Evolutionary conservation across 164 flowering plant genomes (phyloP).

Genomic region (Taxillus chinensis): DNA sequence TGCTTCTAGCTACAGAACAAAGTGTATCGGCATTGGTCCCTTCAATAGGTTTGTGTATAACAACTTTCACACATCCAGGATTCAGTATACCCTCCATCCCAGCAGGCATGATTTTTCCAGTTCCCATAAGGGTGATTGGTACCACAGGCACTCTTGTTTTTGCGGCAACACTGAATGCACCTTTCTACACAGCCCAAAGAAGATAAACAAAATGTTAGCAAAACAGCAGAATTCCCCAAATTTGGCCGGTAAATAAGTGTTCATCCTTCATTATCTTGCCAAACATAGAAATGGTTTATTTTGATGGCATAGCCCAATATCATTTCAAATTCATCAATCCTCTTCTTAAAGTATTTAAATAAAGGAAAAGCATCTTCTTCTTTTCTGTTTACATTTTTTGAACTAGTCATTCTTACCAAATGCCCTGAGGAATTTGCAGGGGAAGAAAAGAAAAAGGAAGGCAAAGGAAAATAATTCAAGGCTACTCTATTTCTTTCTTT

Average conservation of each 20-base stretch:
- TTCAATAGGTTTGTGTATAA: slow-evolving; percentile 65
- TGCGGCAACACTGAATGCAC: slow-evolving; percentile 86
- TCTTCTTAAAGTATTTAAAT: no score
- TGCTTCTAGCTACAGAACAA: slow-evolving; percentile 49
- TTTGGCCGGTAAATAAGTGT: not conserved
- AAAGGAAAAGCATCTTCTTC: no score
- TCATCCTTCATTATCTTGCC: not conserved
- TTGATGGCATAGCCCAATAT: no score
- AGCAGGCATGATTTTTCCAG: slow-evolving; percentile 86
- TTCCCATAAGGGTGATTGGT: slow-evolving; percentile 86
- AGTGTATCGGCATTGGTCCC: slow-evolving; percentile 54
- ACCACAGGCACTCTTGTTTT: slow-evolving; percentile 80
- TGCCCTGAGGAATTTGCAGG: no score
- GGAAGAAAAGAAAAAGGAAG: no score
- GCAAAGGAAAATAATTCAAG: no score
- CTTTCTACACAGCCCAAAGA: slow-evolving; percentile 47
- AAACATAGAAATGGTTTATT: not conserved
- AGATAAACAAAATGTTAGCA: slow-evolving; percentile 7
- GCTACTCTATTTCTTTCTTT: no score
- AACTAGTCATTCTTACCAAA: no score
- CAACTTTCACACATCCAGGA: slow-evolving; percentile 60
- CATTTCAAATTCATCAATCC: no score
- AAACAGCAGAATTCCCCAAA: not conserved
- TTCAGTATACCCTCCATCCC: slow-evolving; percentile 65
- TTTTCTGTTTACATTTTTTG: no score